Base-by-base conservation (phyloP, 371 early-diverging fungal species). In the Agmasoma carcini region DNA sequence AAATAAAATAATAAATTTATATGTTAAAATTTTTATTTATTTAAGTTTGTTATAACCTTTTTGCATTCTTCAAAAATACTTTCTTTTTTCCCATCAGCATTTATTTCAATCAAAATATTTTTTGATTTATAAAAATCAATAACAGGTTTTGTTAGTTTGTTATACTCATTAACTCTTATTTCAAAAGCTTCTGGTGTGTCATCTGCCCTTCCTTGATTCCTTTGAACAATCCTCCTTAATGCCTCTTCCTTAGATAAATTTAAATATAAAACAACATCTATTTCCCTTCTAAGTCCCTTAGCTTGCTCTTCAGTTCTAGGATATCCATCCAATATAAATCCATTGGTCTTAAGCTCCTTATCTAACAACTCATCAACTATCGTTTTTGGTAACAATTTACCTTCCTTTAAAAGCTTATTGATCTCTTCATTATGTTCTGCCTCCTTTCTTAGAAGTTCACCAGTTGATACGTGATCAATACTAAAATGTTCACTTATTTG, bases 291-390 rank as follows among this genome's bases (percentile, higher is more conserved):
- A 19, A 98, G 79, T 81, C 87, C 90, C 74, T 90, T 84, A 22
- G 94, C 92, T 79, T 98, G 99, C 40, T 80, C 82, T 55, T 90
- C 85, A 37, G 90, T 95, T 68, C 99, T 84, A 55, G 99, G 99
- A 83, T 91, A 98, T 37, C 99, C 99, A 74, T 98, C 99, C n/a
- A 98, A 79, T 69, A 98, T 89, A 79, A 91, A 95, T 70, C 93
- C 90, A 65, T 85, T 83, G 75, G 81, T 80, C 80, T 91, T 90
- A 78, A 92, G 55, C 84, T 83, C 56, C 60, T 88, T 86, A 73
- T 85, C 77, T 77, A 98, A 88, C 79, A 98, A 81, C 69, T 81
- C 81, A 48, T 88, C 87, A 76, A 98, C 86, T 75, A 95, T 86
- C 68, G 91, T 92, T 77, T 98, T 95, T 55, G 83, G 81, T 50